These are phyloP conservation scores for Myriosclerotinia scirpicola DNA, from an alignment of 2,329 filamentous ascomycete species.

Conservation along the genomic window DNA sequence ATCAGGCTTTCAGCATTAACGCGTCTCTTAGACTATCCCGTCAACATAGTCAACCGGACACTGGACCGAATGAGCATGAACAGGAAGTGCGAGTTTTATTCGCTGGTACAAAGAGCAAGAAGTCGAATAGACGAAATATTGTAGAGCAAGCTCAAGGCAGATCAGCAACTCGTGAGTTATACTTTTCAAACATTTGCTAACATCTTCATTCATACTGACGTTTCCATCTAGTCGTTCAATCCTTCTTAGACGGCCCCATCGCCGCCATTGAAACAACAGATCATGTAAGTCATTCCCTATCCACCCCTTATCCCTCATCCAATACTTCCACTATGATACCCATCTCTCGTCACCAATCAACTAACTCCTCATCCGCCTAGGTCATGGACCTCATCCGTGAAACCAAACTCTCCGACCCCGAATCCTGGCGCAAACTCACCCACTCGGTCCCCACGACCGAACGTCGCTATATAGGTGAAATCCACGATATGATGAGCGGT, in stretches of 20 bases:
- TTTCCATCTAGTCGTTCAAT: constrained; percentile 55
- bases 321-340: neutral
- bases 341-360: neutral
- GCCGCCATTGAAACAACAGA: constrained; percentile 87
- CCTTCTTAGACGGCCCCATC: constrained; percentile 75
- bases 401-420: constrained; percentile 74
- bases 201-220: neutral
- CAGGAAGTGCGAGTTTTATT: constrained; percentile 84
- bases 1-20: neutral
- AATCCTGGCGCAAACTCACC: constrained; percentile 80
- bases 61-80: constrained; percentile 47
- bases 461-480: constrained; percentile 77
- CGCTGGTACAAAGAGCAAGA: constrained; percentile 81
- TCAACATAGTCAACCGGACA: constrained; percentile 34
- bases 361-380: constrained; percentile 1
- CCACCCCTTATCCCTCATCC: neutral
- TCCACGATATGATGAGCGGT: constrained; percentile 71
- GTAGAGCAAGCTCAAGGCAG: constrained; percentile 72
- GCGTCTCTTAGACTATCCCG: constrained; percentile 36
- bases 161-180: constrained; percentile 49
- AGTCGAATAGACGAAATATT: constrained; percentile 83
- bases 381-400: constrained; percentile 69
- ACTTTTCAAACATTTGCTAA: neutral
- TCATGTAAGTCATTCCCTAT: constrained; percentile 50
- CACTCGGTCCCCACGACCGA: constrained; percentile 76